phyloP scores from a whole-genome alignment of 768 basidiomycete species.

The Boletus eberwhitei region DNA sequence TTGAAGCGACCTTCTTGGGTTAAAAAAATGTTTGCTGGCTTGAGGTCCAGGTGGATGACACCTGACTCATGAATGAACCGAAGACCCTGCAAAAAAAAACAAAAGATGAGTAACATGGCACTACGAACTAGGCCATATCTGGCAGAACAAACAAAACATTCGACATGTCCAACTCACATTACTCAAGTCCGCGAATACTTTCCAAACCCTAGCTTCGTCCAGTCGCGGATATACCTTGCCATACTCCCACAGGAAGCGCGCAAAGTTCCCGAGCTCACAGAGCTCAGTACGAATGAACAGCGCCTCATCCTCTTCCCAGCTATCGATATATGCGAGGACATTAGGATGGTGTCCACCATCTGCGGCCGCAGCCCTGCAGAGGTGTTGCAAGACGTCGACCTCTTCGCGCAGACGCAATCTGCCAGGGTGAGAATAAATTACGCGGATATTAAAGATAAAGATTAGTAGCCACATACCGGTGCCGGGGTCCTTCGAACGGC shows the following conservation, averaged over 20 bases:
- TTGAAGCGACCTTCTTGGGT: constrained; percentile 85
- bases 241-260: constrained; percentile 87
- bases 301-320: constrained; percentile 90
- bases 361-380: constrained; percentile 40
- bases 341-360: constrained; percentile 57
- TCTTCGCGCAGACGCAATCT: constrained; percentile 90
- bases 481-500: constrained; percentile 84
- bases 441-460: constrained; percentile 10
- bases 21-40: constrained; percentile 96
- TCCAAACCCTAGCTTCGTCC: constrained; percentile 95
- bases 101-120: constrained; percentile 26
- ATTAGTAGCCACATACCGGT: constrained; percentile 57
- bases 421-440: constrained; percentile 16
- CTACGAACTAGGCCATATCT: constrained; percentile 25
- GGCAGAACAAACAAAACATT: constrained; percentile 2
- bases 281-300: constrained; percentile 94
- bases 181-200: constrained; percentile 86
- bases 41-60: constrained; percentile 93
- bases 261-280: constrained; percentile 90
- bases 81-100: constrained; percentile 55
- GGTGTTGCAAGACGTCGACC: constrained; percentile 84
- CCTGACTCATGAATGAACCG: constrained; percentile 85
- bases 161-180: constrained; percentile 54
- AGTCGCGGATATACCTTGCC: constrained; percentile 79
- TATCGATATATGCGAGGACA: constrained; percentile 85